Evolutionary conservation across 352 stramenopile species (phyloP).

Genomic region (Globisporangium paroecandrum): DNA sequence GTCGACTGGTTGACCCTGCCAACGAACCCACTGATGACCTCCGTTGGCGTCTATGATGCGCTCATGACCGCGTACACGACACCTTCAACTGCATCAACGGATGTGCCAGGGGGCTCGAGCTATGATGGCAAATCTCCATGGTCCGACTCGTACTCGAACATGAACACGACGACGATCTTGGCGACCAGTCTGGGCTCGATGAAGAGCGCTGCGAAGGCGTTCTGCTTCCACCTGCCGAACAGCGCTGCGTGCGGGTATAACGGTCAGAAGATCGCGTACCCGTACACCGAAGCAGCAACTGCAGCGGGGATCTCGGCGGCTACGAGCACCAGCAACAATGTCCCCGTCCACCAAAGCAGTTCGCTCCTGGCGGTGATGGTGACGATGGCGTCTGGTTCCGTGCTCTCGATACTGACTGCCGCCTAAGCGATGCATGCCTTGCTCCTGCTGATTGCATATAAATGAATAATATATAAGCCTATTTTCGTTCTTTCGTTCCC

Average conservation of each 20-base stretch:
- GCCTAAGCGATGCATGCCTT: neutral
- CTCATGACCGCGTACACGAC: conserved; percentile 4
- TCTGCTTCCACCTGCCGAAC: conserved; percentile 30
- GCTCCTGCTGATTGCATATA: neutral
- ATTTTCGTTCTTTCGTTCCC: too few relatives aligned
- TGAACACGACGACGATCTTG: conserved; percentile 2
- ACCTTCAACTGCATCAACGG: neutral
- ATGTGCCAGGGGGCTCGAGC: neutral
- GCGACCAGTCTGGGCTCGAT: neutral
- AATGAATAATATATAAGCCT: too few relatives aligned
- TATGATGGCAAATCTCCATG: neutral
- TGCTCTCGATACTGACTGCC: neutral
- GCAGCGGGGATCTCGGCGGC: neutral
- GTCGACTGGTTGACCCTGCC: conserved; percentile 22
- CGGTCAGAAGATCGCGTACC: conserved; percentile 22
- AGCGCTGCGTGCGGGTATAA: conserved; percentile 27
- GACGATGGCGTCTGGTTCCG: neutral
- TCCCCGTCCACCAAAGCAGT: neutral
- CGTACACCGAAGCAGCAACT: conserved; percentile 14
- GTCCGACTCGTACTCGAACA: neutral
- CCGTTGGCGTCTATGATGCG: conserved; percentile 8
- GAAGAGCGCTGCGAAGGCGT: conserved; percentile 5
- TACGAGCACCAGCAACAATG: neutral
- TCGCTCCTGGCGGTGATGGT: neutral
- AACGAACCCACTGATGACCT: conserved; percentile 27